Percentiles rank a stretch among this genome's conserved stretches.
Conservation (phyloP, 108 stramenopile genomes). For the Skeletonema grethae region DNA sequence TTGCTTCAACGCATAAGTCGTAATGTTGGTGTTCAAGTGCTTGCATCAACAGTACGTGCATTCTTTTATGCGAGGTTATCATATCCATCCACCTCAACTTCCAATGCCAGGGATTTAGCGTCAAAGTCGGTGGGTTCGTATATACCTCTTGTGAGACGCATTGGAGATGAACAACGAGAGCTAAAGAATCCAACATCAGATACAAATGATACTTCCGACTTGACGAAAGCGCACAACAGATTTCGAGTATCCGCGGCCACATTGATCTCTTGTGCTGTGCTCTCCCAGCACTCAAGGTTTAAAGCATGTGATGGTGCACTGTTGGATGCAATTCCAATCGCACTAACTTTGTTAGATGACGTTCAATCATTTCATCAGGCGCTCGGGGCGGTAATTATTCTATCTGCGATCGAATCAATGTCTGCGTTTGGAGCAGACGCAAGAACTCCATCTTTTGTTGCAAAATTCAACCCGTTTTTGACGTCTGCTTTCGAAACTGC, state of each 20-base stretch:
- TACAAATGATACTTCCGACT: slow-evolving; percentile 4
- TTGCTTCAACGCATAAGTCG: slow-evolving; percentile 25
- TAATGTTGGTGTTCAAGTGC: neutral
- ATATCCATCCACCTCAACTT: neutral
- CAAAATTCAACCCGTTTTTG: slow-evolving; percentile 11
- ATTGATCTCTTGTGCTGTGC: slow-evolving; percentile 18
- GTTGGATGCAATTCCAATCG: slow-evolving; percentile 26
- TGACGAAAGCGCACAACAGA: neutral
- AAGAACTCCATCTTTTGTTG: slow-evolving; percentile 5
- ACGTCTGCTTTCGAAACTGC: slow-evolving; percentile 21
- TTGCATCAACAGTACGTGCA: slow-evolving; percentile 18
- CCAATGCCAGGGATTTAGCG: neutral
- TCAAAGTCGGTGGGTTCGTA: slow-evolving; percentile 15
- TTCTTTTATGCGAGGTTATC: slow-evolving; percentile 29
- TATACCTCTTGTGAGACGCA: slow-evolving; percentile 29
- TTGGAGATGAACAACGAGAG: slow-evolving; percentile 6
- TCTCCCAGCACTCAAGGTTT: slow-evolving; percentile 1
- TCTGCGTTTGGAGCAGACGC: neutral
- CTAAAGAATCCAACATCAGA: slow-evolving; percentile 5
- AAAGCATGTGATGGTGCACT: slow-evolving; percentile 8
- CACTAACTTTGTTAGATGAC: slow-evolving; percentile 33
- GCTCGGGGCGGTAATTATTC: slow-evolving; percentile 30
- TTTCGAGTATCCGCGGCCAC: slow-evolving; percentile 24
- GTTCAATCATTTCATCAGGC: slow-evolving; percentile 21
- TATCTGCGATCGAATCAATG: slow-evolving; percentile 20